These are phyloP conservation scores for Oryza rufipogon DNA, from an alignment of 176 grass and related monocot species.

Conservation along the genomic window DNA sequence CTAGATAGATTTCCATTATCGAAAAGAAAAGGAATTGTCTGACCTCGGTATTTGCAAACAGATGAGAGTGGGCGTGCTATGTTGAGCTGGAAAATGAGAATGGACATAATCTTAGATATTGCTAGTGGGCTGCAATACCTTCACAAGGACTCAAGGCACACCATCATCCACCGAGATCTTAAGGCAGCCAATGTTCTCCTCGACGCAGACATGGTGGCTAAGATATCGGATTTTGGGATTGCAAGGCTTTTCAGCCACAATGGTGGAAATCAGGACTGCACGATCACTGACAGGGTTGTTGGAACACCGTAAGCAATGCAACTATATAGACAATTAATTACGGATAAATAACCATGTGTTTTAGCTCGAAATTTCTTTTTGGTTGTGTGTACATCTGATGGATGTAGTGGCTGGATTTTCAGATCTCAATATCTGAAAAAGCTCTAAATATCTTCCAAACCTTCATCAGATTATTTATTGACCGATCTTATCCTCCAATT, in stretches of 20 bases:
- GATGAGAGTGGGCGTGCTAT: conserved; percentile 27
- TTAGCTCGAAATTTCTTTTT: too few species aligned
- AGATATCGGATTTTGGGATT: conserved; percentile 75
- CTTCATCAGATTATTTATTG: neutral
- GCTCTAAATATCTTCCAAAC: too few species aligned
- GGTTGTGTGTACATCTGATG: too few species aligned
- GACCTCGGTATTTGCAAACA: conserved; percentile 1
- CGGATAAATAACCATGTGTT: too few species aligned
- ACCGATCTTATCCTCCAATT: neutral
- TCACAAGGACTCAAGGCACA: conserved; percentile 69
- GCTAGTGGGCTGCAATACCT: conserved; percentile 69
- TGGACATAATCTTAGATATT: conserved; percentile 58
- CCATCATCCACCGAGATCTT: conserved; percentile 62
- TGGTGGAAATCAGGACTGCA: conserved; percentile 29
- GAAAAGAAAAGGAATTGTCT: too few species aligned
- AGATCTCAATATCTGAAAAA: too few species aligned
- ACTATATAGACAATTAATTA: too few species aligned
- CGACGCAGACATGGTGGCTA: conserved; percentile 60
- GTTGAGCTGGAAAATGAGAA: conserved; percentile 52
- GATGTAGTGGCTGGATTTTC: too few species aligned
- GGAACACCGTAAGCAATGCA: conserved; percentile 52
- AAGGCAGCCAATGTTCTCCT: conserved; percentile 77
- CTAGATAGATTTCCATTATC: too few species aligned
- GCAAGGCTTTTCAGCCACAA: conserved; percentile 44
- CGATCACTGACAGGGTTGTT: conserved; percentile 43